These are phyloP conservation scores for Sugiyamaella japonica DNA, from an alignment of 1,139 yeast genomes.

Conservation along the genomic window DNA sequence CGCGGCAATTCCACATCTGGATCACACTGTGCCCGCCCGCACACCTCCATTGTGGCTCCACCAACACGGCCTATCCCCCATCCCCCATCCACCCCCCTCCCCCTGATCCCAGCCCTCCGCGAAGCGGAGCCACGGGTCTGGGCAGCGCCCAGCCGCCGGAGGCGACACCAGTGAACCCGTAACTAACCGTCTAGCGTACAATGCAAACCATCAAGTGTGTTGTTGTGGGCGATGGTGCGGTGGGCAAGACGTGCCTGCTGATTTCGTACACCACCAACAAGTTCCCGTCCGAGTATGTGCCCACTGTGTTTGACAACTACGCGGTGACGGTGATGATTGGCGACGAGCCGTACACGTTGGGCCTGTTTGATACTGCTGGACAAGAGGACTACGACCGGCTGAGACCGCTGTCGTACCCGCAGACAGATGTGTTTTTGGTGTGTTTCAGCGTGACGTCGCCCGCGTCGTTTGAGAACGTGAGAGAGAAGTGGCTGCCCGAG, in stretches of 20 bases:
- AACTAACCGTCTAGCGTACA: background rate
- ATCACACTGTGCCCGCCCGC: too few relatives aligned
- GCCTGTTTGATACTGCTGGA: slow-evolving; percentile 96
- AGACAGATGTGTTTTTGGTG: slow-evolving; percentile 92
- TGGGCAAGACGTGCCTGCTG: slow-evolving; percentile 94
- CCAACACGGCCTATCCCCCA: background rate
- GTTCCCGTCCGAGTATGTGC: slow-evolving; percentile 95
- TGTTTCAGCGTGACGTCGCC: slow-evolving; percentile 96
- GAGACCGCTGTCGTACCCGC: slow-evolving; percentile 95
- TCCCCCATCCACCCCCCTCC: background rate
- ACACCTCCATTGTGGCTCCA: too few relatives aligned
- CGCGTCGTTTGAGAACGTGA: slow-evolving; percentile 96
- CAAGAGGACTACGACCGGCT: slow-evolving; percentile 97
- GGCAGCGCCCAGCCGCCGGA: too few relatives aligned
- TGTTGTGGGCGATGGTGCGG: slow-evolving; percentile 81
- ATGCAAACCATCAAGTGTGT: slow-evolving; percentile 93
- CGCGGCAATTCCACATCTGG: too few relatives aligned
- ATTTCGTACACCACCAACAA: slow-evolving; percentile 66
- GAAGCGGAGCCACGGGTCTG: background rate
- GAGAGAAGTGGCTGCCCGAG: slow-evolving; percentile 98
- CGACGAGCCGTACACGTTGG: slow-evolving; percentile 87
- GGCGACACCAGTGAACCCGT: too few relatives aligned
- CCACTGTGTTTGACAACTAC: slow-evolving; percentile 96
- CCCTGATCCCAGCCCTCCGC: background rate
- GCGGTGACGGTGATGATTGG: slow-evolving; percentile 90